Evolutionary conservation across 345 rosid genomes (phyloP).

Genomic region (Eucalyptus sp.): DNA sequence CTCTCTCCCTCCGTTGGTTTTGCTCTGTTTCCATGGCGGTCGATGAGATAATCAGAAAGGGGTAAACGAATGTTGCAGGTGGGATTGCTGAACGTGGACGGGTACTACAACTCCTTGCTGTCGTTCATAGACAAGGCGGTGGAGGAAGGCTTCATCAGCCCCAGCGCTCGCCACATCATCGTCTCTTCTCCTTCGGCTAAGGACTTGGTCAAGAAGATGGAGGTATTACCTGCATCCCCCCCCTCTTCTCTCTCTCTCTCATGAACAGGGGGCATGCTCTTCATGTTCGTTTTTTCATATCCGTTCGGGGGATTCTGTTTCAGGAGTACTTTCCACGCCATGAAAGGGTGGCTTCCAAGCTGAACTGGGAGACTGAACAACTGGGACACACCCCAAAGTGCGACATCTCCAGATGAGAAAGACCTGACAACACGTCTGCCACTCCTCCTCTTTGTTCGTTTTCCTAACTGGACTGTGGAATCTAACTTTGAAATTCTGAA

Average conservation of each 20-base stretch:
- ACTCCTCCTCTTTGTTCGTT: not conserved
- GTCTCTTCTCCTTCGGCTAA: slow-evolving; percentile 56
- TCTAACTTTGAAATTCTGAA: not conserved
- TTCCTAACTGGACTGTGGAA: not conserved
- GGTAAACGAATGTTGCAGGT: slow-evolving; percentile 24
- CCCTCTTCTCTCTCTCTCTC: not conserved
- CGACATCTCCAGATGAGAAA: slow-evolving; percentile 2
- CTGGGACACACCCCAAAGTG: not conserved
- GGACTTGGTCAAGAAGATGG: slow-evolving; percentile 58
- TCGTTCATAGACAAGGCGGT: slow-evolving; percentile 71
- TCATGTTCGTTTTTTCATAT: not conserved
- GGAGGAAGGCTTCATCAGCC: slow-evolving; percentile 68
- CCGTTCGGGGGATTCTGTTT: not conserved
- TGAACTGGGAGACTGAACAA: slow-evolving; percentile 6
- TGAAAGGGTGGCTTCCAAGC: slow-evolving; percentile 5
- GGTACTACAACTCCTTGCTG: slow-evolving; percentile 62
- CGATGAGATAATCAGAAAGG: not conserved
- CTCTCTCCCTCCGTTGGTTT: not conserved
- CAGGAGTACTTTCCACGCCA: slow-evolving; percentile 10
- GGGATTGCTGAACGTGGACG: slow-evolving; percentile 73
- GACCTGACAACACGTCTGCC: not conserved
- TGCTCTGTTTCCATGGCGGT: not conserved
- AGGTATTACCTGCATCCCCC: slow-evolving; percentile 14
- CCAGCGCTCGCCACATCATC: slow-evolving; percentile 68
- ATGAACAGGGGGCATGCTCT: not conserved